Evolutionary conservation across 495 filamentous ascomycete genomes (phyloP).

Genomic region (Tuber indicum): DNA sequence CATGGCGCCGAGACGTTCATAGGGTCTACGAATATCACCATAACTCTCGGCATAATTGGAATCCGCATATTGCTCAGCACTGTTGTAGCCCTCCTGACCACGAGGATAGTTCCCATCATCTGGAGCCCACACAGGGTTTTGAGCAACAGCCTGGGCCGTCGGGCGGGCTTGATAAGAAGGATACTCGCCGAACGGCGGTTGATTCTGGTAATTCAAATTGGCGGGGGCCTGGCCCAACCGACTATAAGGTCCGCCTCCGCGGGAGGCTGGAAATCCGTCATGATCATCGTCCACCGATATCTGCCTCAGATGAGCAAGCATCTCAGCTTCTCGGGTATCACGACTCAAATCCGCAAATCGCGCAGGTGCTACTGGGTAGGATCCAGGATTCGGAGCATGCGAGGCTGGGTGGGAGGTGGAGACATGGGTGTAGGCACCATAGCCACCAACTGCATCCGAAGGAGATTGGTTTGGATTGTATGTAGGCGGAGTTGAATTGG

Average conservation of each 20-base stretch:
- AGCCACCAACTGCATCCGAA: constrained; percentile 28
- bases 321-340: constrained; percentile 44
- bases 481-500: constrained; percentile 39
- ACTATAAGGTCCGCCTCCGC: neutral
- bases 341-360: constrained; percentile 43
- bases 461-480: constrained; percentile 39
- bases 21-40: constrained; percentile 37
- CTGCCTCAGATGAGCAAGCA: constrained; percentile 39
- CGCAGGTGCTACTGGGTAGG: constrained; percentile 30
- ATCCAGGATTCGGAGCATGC: constrained; percentile 24
- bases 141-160: constrained; percentile 17
- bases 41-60: constrained; percentile 30
- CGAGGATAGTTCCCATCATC: constrained; percentile 32
- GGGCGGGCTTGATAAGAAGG: constrained; percentile 31
- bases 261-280: constrained; percentile 29
- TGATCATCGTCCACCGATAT: constrained; percentile 37
- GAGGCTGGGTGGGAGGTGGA: constrained; percentile 32
- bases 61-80: constrained; percentile 30
- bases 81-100: constrained; percentile 29
- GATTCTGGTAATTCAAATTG: constrained; percentile 28
- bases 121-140: constrained; percentile 32
- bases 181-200: constrained; percentile 35
- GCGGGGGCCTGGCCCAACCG: constrained; percentile 24
- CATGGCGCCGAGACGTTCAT: constrained; percentile 44
- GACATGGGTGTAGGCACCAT: constrained; percentile 39